Evolutionary conservation across 2,329 filamentous ascomycete species (phyloP).

Genomic region (Aspergillus alliaceus): DNA sequence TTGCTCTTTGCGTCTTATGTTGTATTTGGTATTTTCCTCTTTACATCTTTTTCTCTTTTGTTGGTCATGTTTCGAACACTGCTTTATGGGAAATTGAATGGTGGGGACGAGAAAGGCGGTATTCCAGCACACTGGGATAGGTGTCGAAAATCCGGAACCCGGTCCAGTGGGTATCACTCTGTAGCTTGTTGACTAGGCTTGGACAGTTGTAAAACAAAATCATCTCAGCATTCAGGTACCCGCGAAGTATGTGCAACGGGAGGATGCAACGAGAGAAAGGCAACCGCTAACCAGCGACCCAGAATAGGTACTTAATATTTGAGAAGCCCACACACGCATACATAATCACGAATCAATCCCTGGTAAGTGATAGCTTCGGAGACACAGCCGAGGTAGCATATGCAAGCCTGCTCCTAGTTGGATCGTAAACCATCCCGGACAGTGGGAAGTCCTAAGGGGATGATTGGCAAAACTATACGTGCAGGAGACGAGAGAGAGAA

Average conservation of each 20-base stretch:
- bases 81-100: neutral
- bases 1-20: no score
- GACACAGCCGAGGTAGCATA: constrained; percentile 21
- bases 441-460: neutral
- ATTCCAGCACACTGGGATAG: neutral
- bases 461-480: neutral
- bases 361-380: constrained; percentile 14
- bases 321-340: neutral
- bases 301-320: neutral
- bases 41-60: no score
- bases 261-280: neutral
- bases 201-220: constrained; percentile 3
- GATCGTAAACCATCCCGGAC: constrained; percentile 17
- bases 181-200: neutral
- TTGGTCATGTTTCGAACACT: neutral
- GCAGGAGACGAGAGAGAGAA: no score
- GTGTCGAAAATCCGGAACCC: neutral
- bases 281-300: constrained; percentile 5
- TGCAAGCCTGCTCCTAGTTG: constrained; percentile 20
- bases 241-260: neutral
- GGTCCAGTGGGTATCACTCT: neutral
- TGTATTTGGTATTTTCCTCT: neutral
- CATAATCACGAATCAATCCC: neutral
- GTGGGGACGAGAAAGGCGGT: neutral
- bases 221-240: neutral